Evolutionary conservation across 1,284 basidiomycete genomes (phyloP), one percentile per base, ranked within the genome.

Genomic region (Peniophora sp.): DNA sequence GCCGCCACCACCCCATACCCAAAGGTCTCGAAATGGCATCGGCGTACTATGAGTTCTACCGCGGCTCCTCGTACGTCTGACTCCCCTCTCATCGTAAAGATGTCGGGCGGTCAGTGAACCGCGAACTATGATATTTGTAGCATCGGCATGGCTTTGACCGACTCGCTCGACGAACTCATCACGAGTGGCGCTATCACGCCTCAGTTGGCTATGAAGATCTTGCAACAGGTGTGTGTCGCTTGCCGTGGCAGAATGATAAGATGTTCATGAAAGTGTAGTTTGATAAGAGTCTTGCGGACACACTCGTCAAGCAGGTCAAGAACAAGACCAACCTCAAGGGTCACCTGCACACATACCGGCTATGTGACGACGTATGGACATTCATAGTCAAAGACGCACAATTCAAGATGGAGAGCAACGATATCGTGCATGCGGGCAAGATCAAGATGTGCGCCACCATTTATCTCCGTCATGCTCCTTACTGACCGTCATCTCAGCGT

Each of bases 121-220:
- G 18, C 20, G 32, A 18, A n/a, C n/a, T n/a, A n/a, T 17, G 32
- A 49, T 53, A 50, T 47, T 53, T 23, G 61, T 41, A 98, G 96
- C 58, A 92, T 98, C 68, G 96, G 96, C 41, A 92, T 95, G 77
- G 93, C 96, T 45, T 79, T 99, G 51, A 97, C 96, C n/a, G 96
- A 99, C 74, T 94, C 96, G 56, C 83, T 99, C 60, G 96, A 99
- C 71, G 96, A 99, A 72, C 82, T 99, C 55, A 99, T 99, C 63
- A 97, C 95, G 48, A 92, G 88, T 59, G 96, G 96, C 1, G 88
- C 92, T 52, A 98, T 99, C 60, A 97, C 95, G 18, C 96, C 97
- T 2, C 95, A 99, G 69, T 71, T 99, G 55, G 96, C 96, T 12
- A 94, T 98, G 89, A 91, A 96, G 65, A 93, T 98, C 8, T 71